Conservation (phyloP, 495 filamentous ascomycete species). For the Annulohypoxylon maeteangense region DNA sequence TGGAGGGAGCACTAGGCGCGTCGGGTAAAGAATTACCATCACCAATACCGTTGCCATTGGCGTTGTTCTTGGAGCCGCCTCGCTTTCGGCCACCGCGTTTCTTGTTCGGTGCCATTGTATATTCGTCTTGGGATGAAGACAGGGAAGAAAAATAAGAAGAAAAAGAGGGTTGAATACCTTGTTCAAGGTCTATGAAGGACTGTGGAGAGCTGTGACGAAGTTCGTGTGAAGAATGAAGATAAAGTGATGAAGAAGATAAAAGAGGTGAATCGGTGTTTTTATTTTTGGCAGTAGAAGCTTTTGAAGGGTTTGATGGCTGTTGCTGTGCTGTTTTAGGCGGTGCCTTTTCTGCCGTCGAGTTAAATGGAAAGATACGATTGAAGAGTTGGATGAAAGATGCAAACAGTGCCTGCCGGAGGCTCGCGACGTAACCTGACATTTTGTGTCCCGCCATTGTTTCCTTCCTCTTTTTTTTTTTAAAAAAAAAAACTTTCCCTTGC, state of each 20-base stretch:
- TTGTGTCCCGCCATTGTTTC: conserved; percentile 50
- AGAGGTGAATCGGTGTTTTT: conserved; percentile 10
- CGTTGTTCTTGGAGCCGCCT: conserved; percentile 31
- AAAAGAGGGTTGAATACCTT: conserved; percentile 21
- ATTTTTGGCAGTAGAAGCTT: conserved; percentile 4
- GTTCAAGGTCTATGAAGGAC: conserved; percentile 35
- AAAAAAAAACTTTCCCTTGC: too few relatives aligned
- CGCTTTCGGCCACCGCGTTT: conserved; percentile 41
- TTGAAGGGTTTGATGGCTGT: conserved; percentile 1
- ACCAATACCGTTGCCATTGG: background rate
- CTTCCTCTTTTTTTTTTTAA: conserved; percentile 25
- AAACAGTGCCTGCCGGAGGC: conserved; percentile 49
- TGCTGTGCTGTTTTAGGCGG: conserved; percentile 12
- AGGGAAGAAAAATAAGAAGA: background rate
- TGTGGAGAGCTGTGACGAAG: background rate
- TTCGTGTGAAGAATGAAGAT: conserved; percentile 1
- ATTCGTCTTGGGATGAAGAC: conserved; percentile 9
- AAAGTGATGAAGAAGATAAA: background rate
- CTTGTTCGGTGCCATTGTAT: conserved; percentile 33
- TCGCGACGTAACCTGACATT: conserved; percentile 49
- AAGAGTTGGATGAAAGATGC: conserved; percentile 48
- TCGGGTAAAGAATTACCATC: background rate
- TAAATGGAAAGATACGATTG: conserved; percentile 41
- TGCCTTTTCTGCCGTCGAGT: conserved; percentile 24
- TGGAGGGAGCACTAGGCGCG: conserved; percentile 9